Evolutionary conservation across 768 basidiomycete species (phyloP), one percentile per base, ranked within the genome.

Genomic region (Russula virescens): DNA sequence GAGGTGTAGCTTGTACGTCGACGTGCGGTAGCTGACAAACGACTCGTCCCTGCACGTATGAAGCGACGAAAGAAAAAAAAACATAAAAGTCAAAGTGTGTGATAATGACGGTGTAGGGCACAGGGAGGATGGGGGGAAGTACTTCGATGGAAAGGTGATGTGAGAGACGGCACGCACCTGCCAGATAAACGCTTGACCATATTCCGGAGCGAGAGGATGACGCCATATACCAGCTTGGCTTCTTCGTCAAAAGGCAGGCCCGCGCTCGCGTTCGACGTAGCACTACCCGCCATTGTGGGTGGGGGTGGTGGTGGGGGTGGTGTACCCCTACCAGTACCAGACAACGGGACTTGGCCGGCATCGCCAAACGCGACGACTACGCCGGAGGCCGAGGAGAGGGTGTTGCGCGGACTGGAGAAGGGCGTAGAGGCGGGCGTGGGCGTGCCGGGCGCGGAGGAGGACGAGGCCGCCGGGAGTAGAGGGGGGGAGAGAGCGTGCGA

Each of bases 131-230:
- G 49, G 18, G 11, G 38, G 28, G 34, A 28, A 9, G 25, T 21
- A n/a, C n/a, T 11, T 18, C 21, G 16, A 26, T 13, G 25, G 7
- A 45, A 16, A 14, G 40, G 1, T 18, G 11, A 38, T 38, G 10
- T 38, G 38, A 28, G 14, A 18, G 8, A 34, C 25, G 13, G 28
- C 38, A 68, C 77, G 45, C 66, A 94, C 96, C 87, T 81, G 68
- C 89, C 87, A 14, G 95, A 90, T 11, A 99, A 75, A 74, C 97
- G 98, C 79, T 86, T 96, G 71, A 96, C 79, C 94, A 98, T 96
- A 73, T 93, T 94, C 58, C 93, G 77, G 68, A 99, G 72, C 8
- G 92, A 94, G 47, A 98, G 78, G 16, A 98, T 80, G 58, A 99
- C 91, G 60, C 97, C 97, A 72, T 98, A 99, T 0, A 99, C 95